Percentiles rank a stretch among this genome's conserved stretches.
Evolutionary conservation across 208 protist genomes (phyloP).

Genomic region (Lotmaria passim): DNA sequence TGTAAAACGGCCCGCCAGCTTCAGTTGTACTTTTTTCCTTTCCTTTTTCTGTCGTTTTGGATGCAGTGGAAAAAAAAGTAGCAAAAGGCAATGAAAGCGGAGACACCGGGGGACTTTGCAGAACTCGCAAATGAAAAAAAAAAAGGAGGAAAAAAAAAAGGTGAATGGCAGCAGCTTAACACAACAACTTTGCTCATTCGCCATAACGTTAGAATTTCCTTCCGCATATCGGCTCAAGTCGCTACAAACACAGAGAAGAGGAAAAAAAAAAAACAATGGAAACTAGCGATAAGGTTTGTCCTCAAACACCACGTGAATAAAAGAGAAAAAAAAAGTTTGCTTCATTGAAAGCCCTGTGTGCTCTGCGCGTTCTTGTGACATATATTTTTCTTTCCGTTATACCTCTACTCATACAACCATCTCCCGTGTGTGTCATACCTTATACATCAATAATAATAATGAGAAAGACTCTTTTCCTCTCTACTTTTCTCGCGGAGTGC

Average conservation of each 20-base stretch:
- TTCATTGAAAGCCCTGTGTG: no score
- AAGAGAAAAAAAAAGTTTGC: slow-evolving; percentile 14
- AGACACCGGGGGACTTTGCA: no score
- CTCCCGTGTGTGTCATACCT: no score
- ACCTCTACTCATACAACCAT: no score
- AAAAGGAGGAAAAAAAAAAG: not conserved
- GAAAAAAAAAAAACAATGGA: slow-evolving; percentile 28
- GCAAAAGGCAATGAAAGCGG: slow-evolving; percentile 5
- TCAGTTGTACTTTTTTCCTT: no score
- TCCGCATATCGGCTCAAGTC: not conserved
- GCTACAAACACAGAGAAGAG: slow-evolving; percentile 16
- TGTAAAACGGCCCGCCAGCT: not conserved
- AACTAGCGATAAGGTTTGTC: not conserved
- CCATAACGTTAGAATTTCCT: not conserved
- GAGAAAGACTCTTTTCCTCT: no score
- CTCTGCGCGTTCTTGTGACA: no score
- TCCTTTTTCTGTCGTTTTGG: no score
- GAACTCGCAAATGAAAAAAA: no score
- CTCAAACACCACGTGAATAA: not conserved
- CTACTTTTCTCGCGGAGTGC: no score
- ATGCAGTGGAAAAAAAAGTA: slow-evolving; percentile 23
- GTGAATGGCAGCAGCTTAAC: not conserved
- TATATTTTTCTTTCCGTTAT: no score
- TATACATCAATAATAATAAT: no score
- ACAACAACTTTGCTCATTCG: not conserved